These are phyloP conservation scores for Sclerotinia borealis DNA, from an alignment of 2,329 filamentous ascomycete genomes.

Conservation along the genomic window DNA sequence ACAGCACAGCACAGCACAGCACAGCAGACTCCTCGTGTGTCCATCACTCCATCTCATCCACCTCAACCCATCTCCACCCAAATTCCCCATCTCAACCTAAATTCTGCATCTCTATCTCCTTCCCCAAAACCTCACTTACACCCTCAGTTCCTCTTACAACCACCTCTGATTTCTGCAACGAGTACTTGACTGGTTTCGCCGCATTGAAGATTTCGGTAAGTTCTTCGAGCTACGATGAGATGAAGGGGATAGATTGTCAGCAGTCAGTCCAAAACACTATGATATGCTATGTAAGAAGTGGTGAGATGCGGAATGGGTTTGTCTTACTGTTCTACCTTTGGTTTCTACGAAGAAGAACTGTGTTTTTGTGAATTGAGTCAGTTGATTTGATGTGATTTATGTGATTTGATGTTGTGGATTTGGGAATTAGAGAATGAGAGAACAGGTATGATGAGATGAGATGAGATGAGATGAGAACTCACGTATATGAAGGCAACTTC, in stretches of 20 bases:
- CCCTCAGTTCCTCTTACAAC: not conserved
- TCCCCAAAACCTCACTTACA: not conserved
- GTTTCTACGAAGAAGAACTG: conserved; percentile 13
- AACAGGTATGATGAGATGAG: not conserved
- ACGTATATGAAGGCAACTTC: conserved; percentile 9
- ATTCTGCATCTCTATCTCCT: not conserved
- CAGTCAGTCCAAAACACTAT: not conserved
- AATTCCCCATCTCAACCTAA: not conserved
- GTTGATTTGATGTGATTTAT: not conserved
- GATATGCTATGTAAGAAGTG: not conserved
- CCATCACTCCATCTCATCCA: too few relatives aligned
- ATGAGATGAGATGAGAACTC: not conserved
- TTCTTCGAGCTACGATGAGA: conserved; percentile 3
- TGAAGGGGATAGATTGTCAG: not conserved
- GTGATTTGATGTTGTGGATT: not conserved
- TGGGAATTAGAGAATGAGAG: not conserved
- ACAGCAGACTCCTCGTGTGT: too few relatives aligned
- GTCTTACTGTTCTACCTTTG: conserved; percentile 5
- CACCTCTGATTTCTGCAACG: not conserved
- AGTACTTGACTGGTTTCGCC: conserved; percentile 4
- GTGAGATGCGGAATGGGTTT: fast-evolving
- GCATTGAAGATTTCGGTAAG: conserved; percentile 6
- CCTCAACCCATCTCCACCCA: not conserved
- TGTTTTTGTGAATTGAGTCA: too few relatives aligned
- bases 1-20: too few relatives aligned